Evolutionary conservation across 495 filamentous ascomycete genomes (phyloP), one percentile per base, ranked within the genome.

Genomic region (Xylaria telfairii): DNA sequence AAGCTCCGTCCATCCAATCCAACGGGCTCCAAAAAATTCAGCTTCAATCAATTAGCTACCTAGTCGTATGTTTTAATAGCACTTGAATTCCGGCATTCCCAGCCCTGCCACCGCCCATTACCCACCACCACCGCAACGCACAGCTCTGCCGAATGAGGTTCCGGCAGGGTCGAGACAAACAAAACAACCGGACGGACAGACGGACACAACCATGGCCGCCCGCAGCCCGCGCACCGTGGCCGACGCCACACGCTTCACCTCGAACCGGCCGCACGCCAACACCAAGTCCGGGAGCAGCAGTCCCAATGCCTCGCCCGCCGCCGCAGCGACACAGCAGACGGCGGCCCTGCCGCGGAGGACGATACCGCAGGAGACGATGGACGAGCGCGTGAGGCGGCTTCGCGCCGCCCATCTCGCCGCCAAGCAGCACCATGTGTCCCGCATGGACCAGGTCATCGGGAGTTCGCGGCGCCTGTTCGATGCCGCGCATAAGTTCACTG

Each of bases 161-260:
- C 56, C 26, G 13, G 26, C 51, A n/a, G n/a, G n/a, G n/a, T n/a
- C 51, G 26, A 30, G 12, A 54, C 4, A 54, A n/a, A n/a, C n/a
- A n/a, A n/a, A n/a, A n/a, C n/a, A n/a, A n/a, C n/a, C n/a, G n/a
- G n/a, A n/a, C n/a, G n/a, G n/a, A n/a, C n/a, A 30, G 28, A 37
- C 15, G 8, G 3, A 13, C 3, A n/a, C 8, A 56, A 42, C 6
- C 39, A 65, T 65, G 61, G 39, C 49, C 12, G 63, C 69, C 63
- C n/a, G 62, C 72, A 93, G 94, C 89, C 88, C 94, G 74, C 95
- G 95, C 81, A 95, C 92, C 82, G 91, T 94, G 78, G 90, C 89
- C 73, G 96, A 98, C 83, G 94, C 96, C 69, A 99, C 96, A 78
- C 90, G 95, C 71, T 99, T 99, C 87, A 98, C 95, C 62, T 88